Evolutionary conservation across 441 rosid genomes (phyloP), one percentile per base, ranked within the genome.

Genomic region (Populus hybrid): DNA sequence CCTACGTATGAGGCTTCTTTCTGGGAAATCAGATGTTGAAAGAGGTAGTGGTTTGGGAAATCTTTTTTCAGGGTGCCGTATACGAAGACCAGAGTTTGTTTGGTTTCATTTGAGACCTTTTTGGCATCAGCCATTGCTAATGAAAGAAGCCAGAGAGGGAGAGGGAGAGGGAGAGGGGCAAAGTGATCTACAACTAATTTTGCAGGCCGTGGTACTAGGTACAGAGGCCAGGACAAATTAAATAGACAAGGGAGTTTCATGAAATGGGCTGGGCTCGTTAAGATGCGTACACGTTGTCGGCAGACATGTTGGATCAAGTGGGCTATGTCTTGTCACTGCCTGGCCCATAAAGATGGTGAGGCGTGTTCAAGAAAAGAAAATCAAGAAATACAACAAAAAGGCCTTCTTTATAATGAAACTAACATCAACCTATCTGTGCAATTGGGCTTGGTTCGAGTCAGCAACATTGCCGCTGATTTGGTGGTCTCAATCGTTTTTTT

Each of bases 1-100:
- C 91, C 96, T 40, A 84, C 30, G 79, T 16, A 79, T 30, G 82
- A 83, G 50, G 94, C 94, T 73, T 88, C 88, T 77, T 83, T 75
- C 21, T 72, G 18, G 67, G 36, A 23, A 71, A 90, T 86, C 50
- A 93, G 87, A 8, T 85, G 85, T 73, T 87, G 75, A 80, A 89
- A 76, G 11, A 90, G 85, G 67, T 67, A 32, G 87, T 89, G 84
- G 78, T 91, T 91, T 42, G 86, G 85, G 69, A 89, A 85, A 75
- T 85, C 89, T 76, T 59, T 83, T 75, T 90, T 91, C 9, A 93
- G 83, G 2, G 98, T 93, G 6, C 94, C 98, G 82, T 91, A 91
- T 8, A 87, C 79, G 81, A 91, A 90, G 78, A 90, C 80, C 14
- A 86, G 81, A 68, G 69, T 38, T 8, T 24, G 82, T 21, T 28